Base-by-base conservation (phyloP, 148 eudicot species). In the Rhododendron ovatum region DNA sequence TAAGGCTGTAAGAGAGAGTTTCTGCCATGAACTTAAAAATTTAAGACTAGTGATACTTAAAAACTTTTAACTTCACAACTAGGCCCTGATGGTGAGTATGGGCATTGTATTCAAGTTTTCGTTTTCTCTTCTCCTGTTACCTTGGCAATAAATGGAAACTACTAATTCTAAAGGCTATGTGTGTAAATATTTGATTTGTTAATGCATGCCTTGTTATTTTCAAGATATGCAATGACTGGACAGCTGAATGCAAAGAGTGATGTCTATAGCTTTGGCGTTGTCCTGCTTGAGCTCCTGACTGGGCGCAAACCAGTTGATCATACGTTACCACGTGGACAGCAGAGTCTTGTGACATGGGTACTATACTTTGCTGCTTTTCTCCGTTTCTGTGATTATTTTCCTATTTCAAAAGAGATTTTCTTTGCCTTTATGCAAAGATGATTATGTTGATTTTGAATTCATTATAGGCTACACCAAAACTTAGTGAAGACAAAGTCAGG, bases 271-370 rank as follows among this genome's bases (percentile, higher is more conserved):
- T 95, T 91, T 61, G 98, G 98, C 0, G 97, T 95, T 26, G 95
- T 95, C 85, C 95, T 95, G 41, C 87, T 95, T 30, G 98, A 95
- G 84, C 93, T 95, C 50, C 85, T 95, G 85, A 95, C 98, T 39
- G 98, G 98, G 73, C 95, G 97, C 39, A 93, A 95, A 86, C 97
- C 95, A 67, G 94, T 95, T 18, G 98, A 95, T 85, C 97, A 93
- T 83, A 92, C 97, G 37, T 83, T 92, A 85, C 98, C 97, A 20
- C 94, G 97, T 74, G 98, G 98, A 88, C 95, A 95, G 84, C 97
- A 95, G 86, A 90, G 93, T 88, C 93, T 94, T 50, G 96, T 95
- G 74, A 95, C 95, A 82, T 95, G 98, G 98, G 98, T 95, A 92
- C 79, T 61, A 51, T 57, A 13, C 65, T 43, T 24, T 67, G 9